Evolutionary conservation across 177 flowering plant species (phyloP).

Genomic region (Vitis hybrid): DNA sequence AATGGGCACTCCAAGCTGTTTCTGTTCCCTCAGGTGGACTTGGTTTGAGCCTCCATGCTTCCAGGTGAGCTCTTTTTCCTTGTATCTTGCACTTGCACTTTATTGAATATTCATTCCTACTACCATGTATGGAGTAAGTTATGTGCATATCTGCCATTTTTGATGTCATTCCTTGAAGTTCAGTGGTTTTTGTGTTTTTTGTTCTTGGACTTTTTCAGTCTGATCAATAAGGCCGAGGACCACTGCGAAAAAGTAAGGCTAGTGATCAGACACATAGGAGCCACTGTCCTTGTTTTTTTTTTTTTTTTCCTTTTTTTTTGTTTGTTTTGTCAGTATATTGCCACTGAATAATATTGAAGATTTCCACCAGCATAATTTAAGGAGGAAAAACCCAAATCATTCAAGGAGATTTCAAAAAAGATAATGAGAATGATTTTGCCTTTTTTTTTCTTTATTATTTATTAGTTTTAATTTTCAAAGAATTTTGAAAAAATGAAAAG

Average conservation of each 20-base stretch:
- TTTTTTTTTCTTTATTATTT: slow-evolving; percentile 2
- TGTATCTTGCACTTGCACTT: neutral
- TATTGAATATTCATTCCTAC: neutral
- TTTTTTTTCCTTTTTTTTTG: neutral
- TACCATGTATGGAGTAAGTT: neutral
- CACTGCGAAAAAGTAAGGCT: slow-evolving; percentile 31
- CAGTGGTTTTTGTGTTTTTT: slow-evolving; percentile 11
- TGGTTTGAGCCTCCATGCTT: slow-evolving; percentile 69
- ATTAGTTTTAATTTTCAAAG: neutral
- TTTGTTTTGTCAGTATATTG: slow-evolving; percentile 28
- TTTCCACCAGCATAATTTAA: slow-evolving; percentile 17
- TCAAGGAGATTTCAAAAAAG: neutral
- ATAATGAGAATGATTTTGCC: neutral
- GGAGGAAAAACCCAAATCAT: neutral
- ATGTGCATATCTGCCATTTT: slow-evolving; percentile 1
- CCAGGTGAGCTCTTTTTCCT: slow-evolving; percentile 44
- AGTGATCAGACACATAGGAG: slow-evolving; percentile 22
- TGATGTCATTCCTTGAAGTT: slow-evolving; percentile 1
- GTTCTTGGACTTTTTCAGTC: slow-evolving; percentile 14
- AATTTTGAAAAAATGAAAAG: too few species aligned
- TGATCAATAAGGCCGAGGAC: slow-evolving; percentile 24
- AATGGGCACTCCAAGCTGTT: slow-evolving; percentile 85
- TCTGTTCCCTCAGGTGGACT: slow-evolving; percentile 76
- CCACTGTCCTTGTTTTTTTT: slow-evolving; percentile 24
- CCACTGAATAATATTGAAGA: slow-evolving; percentile 17